Evolutionary conservation across 805 yeast species (phyloP), one percentile per base, ranked within the genome.

Genomic region (Ogataea salicorniae): DNA sequence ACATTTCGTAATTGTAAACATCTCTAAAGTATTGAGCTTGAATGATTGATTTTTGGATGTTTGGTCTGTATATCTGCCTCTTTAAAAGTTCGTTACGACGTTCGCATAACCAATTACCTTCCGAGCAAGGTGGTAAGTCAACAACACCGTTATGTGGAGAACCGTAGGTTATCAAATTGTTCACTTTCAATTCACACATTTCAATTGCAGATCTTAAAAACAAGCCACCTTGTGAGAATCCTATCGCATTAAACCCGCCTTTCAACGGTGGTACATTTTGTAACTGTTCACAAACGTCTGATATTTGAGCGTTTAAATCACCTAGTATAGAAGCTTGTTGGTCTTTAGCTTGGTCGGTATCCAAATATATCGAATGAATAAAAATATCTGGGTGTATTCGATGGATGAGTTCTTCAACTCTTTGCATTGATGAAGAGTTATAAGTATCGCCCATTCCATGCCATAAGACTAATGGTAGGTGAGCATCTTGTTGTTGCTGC

Each of bases 141-240:
- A 73, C 69, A 5, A 87, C 75, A 1, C 94, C 95, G 65, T 82
- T 75, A 57, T 87, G 95, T 0, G 95, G 95, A 1, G 89, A 80
- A 0, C 95, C 95, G 64, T 83, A 84, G 0, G 95, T 84, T 14
- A 87, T 68, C 42, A 87, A 66, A 31, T 72, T 80, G 43, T 74
- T 63, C 2, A 84, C 70, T 3, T 70, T 63, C 13, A 68, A 41
- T 26, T 68, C 73, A 63, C 92, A 87, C 22, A 76, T 63, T 59
- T 87, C 84, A 29, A 79, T 70, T 29, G 83, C 74, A 5, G 83
- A 83, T 41, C 95, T 66, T n/a, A 84, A 66, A 51, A 87, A 81
- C n/a, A 87, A 64, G 0, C 95, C 95, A 37, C 95, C 95, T 60
- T 87, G 95, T 0, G 92, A 84, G 54, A 84, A 82, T 5, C 95